Evolutionary conservation across 257 asterid species (phyloP), one percentile per base, ranked within the genome.

Genomic region (Solanum clarkiae): DNA sequence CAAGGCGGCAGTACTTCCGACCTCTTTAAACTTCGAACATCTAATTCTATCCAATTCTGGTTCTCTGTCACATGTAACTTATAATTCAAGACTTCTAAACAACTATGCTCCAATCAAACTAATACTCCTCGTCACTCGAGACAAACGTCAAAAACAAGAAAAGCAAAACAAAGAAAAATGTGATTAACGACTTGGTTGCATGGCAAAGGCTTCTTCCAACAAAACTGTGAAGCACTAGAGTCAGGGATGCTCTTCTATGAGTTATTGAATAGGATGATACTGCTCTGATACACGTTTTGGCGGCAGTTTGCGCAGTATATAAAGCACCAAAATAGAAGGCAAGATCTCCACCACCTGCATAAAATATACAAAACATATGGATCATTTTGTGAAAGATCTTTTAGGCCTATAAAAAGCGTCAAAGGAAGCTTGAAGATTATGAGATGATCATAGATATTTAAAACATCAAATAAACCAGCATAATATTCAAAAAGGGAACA

Each of bases 331-430:
- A 36, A 92, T 90, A 36, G 94, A 91, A 49, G 97, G 98, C 62
- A 94, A 84, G 82, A 93, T 91, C 91, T 94, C 98, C 55, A 92
- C 98, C 85, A 94, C 88, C 98, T 94, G 97, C 74, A 62, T 18
- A 7, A 49, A 26, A 49, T 71, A 60, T 15, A 36, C 32, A 82
- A 60, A n/a, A 36, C 54, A 82, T 12, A 51, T 4, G 1, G 47
- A 82, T 82, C 62, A 80, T 17, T 20, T 57, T 36, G 57, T 59
- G 42, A 15, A 59, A 57, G 16, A 42, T 57, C 56, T 20, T 57
- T 81, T 56, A 18, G 16, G 18, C 45, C 71, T 81, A 36, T 12
- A n/a, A 59, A 20, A 36, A 36, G 7, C 10, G 0, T 32, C 14
- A 4, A 42, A 32, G n/a, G n/a, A 12, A 56, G 57, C 54, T 36